A percentile compares a stretch with the other conserved stretches of the same genome.
Conservation (phyloP, 2,329 filamentous ascomycete genomes). For the Alternaria sp. region DNA sequence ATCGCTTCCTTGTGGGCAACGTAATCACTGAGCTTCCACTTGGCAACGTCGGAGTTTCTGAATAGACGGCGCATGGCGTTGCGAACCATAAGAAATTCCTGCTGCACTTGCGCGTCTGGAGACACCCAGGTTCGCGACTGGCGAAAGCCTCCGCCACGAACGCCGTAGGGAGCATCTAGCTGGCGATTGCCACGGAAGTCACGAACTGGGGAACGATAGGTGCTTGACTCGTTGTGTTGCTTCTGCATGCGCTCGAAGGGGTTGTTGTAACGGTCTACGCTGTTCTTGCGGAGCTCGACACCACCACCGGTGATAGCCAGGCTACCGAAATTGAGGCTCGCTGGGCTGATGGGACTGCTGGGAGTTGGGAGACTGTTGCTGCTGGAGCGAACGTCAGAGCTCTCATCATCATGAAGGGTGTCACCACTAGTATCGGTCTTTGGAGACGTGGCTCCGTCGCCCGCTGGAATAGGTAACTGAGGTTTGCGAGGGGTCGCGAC, state of each 20-base stretch:
- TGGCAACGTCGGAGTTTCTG: slow-evolving; percentile 43
- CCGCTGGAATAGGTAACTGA: not conserved
- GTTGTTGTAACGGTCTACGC: slow-evolving; percentile 12
- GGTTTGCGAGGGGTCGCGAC: not conserved
- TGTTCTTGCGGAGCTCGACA: not conserved
- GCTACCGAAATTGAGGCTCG: slow-evolving; percentile 22
- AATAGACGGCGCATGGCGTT: slow-evolving; percentile 49
- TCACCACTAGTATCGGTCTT: slow-evolving; percentile 22
- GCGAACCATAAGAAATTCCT: slow-evolving; percentile 43
- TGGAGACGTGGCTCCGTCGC: slow-evolving; percentile 6
- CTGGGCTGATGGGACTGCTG: slow-evolving; percentile 21
- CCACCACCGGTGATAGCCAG: slow-evolving; percentile 16
- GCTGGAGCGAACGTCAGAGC: slow-evolving; percentile 12
- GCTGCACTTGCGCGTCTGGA: slow-evolving; percentile 32
- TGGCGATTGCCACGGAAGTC: slow-evolving; percentile 10
- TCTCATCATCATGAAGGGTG: slow-evolving; percentile 24
- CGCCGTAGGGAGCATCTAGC: slow-evolving; percentile 2
- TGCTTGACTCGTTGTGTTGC: not conserved
- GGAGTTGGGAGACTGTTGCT: slow-evolving; percentile 6
- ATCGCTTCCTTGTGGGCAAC: slow-evolving; percentile 43
- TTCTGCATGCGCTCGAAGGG: slow-evolving; percentile 16
- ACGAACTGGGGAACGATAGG: not conserved
- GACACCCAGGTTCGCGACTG: slow-evolving; percentile 40
- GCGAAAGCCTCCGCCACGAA: slow-evolving; percentile 20
- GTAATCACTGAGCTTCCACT: slow-evolving; percentile 46